Conservation (phyloP, 495 filamentous ascomycete species). For the Penicillium cinerascens region DNA sequence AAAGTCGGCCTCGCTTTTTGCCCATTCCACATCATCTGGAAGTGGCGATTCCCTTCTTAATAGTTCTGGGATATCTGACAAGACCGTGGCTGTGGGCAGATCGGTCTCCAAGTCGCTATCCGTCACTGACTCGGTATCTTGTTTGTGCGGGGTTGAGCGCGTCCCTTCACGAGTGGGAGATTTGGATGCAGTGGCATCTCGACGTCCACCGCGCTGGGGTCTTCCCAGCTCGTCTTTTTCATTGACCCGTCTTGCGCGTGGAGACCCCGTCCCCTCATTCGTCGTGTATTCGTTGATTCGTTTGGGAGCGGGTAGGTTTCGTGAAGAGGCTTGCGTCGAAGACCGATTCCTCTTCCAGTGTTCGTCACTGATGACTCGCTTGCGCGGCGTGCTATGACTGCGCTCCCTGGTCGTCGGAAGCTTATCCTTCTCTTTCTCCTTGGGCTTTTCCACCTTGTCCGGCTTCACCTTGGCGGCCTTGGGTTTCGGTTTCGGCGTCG, state of each 20-base stretch:
- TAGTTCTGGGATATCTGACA: conserved; percentile 25
- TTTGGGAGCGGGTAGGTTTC: conserved; percentile 49
- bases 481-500: conserved; percentile 26
- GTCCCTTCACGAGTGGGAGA: conserved; percentile 14
- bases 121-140: conserved; percentile 14
- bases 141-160: conserved; percentile 11
- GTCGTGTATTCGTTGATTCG: conserved; percentile 43
- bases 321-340: conserved; percentile 44
- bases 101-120: conserved; percentile 27
- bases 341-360: conserved; percentile 61
- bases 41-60: conserved; percentile 25
- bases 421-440: conserved; percentile 14
- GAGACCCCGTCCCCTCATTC: conserved; percentile 29
- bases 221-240: conserved; percentile 22
- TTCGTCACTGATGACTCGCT: conserved; percentile 75
- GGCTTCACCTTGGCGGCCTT: conserved; percentile 26
- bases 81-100: conserved; percentile 4
- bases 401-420: conserved; percentile 24
- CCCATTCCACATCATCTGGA: conserved; percentile 40
- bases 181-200: background rate
- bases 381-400: conserved; percentile 61
- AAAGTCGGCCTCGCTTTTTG: conserved; percentile 43
- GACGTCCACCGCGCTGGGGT: conserved; percentile 4
- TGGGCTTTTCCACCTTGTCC: conserved; percentile 13
- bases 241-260: conserved; percentile 17